Base-by-base conservation (phyloP, 371 early-diverging fungal genomes). In the Syncephalis fuscata region DNA sequence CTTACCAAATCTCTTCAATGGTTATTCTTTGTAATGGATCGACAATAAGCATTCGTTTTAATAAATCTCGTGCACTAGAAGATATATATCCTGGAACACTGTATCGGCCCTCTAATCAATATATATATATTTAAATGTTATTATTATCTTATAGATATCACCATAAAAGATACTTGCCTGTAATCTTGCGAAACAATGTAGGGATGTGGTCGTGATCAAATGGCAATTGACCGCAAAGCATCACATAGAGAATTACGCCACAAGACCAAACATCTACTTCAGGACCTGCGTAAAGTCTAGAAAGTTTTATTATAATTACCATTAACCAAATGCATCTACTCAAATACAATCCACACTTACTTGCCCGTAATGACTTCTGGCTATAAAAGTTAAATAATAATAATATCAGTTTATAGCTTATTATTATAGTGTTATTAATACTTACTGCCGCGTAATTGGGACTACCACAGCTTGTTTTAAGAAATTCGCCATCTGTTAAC, bases 181-280 rank as follows among this genome's bases (percentile, higher is more conserved):
- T 83, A 59, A 94, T 96, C 59, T 92, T 93, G 62, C 87, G 88
- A 65, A 92, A 94, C 44, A 94, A 68, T 9, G 81, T 73, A 0
- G 95, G 93, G 43, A 99, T 93, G 59, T 94, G 87, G 60, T 97
- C 97, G 63, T 98, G 99, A 59, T 99, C 98, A 64, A 98, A 99
- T 1, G 99, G 99, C 22, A 98, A 73, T 48, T 87, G 74, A 5
- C 99, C 99, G 62, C 92, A 91, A n/a, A 99, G 74, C 92, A 98
- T 92, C n/a, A 96, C 98, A 61, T 96, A 99, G 16, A 99, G 70
- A 50, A 99, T 92, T 4, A 99, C 96, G 20, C 99, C 99, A 57
- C 94, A 89, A 57, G 88, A 87, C 99, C 99, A 99, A 1, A 98
- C 88, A 71, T 99, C 99, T 3, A 98, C 92, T 65, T 97, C 99